phyloP scores from a whole-genome alignment of 2,329 filamentous ascomycete species.

The Calonectria henricotiae region DNA sequence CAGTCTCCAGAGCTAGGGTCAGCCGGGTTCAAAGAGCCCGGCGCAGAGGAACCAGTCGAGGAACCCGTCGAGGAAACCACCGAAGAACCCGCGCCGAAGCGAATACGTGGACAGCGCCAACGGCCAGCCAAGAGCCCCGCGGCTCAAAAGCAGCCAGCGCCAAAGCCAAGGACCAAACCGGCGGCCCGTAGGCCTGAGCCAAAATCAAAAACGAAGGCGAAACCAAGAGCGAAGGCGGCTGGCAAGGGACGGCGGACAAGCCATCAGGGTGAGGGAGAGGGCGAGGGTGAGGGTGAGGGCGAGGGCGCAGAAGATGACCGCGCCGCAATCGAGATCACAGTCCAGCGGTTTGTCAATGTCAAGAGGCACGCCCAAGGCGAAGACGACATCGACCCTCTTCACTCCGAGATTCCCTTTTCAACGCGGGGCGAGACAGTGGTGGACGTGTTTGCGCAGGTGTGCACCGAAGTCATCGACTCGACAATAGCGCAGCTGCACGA shows the following conservation, averaged over 20 bases:
- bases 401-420: conserved; percentile 69
- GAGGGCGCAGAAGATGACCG: conserved; percentile 45
- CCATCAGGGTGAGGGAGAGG: conserved; percentile 25
- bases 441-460: conserved; percentile 75
- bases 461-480: conserved; percentile 72
- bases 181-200: background rate
- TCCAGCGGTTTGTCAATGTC: conserved; percentile 73
- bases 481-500: conserved; percentile 67
- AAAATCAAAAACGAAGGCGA: conserved; percentile 42
- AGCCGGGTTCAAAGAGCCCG: conserved; percentile 54
- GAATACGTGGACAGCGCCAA: conserved; percentile 53
- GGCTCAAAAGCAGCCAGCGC: conserved; percentile 60
- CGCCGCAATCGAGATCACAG: conserved; percentile 68
- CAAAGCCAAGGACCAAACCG: conserved; percentile 46
- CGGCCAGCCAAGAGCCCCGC: conserved; percentile 60
- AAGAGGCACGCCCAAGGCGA: conserved; percentile 60
- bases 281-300: conserved; percentile 39
- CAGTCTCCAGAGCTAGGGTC: conserved; percentile 63
- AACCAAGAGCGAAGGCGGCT: conserved; percentile 45
- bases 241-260: conserved; percentile 39
- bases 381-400: conserved; percentile 63
- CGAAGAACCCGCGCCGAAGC: conserved; percentile 59
- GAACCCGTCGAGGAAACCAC: conserved; percentile 56
- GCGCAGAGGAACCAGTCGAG: conserved; percentile 45
- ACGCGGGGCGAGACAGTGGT: conserved; percentile 74